phyloP scores from a whole-genome alignment of 805 yeast species.

The Candida nonsorbophila region DNA sequence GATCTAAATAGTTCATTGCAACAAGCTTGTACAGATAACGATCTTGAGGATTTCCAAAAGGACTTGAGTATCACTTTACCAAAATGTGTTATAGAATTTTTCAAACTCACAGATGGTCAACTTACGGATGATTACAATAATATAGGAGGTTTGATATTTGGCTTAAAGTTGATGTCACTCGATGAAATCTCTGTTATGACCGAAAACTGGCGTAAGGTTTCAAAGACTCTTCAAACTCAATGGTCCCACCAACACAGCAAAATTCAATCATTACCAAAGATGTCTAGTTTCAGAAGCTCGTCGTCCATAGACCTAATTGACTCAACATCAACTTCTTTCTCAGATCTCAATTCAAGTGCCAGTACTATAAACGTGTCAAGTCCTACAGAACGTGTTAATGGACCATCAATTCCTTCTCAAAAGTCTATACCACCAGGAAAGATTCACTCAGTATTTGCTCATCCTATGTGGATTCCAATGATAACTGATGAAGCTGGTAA shows the following conservation, averaged over 20 bases:
- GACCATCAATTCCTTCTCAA: constrained; percentile 24
- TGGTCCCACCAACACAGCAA: constrained; percentile 16
- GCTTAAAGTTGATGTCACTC: constrained; percentile 71
- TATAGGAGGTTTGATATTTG: constrained; percentile 67
- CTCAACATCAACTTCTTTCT: constrained; percentile 1
- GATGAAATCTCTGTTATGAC: constrained; percentile 81
- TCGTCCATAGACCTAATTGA: background rate
- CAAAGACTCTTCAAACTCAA: constrained; percentile 32
- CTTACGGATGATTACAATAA: constrained; percentile 71
- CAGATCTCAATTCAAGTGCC: background rate
- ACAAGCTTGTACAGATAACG: constrained; percentile 75
- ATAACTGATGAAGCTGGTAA: constrained; percentile 87
- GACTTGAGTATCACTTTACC: constrained; percentile 77
- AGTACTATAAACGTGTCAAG: background rate
- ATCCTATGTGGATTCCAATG: constrained; percentile 87
- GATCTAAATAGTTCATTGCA: constrained; percentile 77
- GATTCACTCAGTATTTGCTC: constrained; percentile 76
- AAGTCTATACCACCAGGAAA: constrained; percentile 73
- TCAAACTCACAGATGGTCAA: constrained; percentile 87
- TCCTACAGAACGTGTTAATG: too few relatives aligned
- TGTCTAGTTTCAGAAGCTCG: constrained; percentile 5
- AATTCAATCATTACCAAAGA: constrained; percentile 15
- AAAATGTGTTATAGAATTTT: constrained; percentile 73
- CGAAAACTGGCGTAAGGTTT: constrained; percentile 77
- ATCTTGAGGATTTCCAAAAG: constrained; percentile 75